phyloP scores from a whole-genome alignment of 495 filamentous ascomycete species.

The Aspergillus sparsus region DNA sequence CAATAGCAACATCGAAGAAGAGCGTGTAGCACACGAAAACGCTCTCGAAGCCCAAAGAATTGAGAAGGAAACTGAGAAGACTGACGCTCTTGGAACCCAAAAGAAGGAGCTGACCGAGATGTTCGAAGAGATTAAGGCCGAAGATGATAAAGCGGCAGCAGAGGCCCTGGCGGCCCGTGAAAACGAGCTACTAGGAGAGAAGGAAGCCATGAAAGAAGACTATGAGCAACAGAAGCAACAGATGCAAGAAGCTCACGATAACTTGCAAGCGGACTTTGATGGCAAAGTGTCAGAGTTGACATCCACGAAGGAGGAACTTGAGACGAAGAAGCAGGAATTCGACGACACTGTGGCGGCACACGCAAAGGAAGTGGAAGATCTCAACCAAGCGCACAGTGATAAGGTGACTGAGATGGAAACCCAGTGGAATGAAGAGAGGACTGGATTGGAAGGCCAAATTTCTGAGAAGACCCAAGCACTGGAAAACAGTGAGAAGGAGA shows the following conservation, averaged over 20 bases:
- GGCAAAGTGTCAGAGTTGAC: conserved; percentile 36
- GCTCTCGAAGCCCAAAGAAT: conserved; percentile 33
- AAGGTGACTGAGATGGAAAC: conserved; percentile 44
- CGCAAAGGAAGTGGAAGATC: conserved; percentile 34
- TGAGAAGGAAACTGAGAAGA: conserved; percentile 39
- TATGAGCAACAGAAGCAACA: conserved; percentile 48
- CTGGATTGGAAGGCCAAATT: conserved; percentile 38
- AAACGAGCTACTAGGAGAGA: conserved; percentile 39
- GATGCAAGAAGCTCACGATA: conserved; percentile 45
- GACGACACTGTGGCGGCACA: conserved; percentile 34
- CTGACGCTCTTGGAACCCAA: conserved; percentile 40
- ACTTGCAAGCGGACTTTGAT: conserved; percentile 40
- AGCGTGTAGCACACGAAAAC: conserved; percentile 38
- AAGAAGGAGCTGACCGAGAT: conserved; percentile 48
- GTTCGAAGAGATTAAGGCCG: conserved; percentile 51
- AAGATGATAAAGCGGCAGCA: conserved; percentile 46
- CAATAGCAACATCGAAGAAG: conserved; percentile 48
- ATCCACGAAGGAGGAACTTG: conserved; percentile 36
- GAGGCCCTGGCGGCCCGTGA: conserved; percentile 44
- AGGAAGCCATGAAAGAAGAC: conserved; percentile 40
- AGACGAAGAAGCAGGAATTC: conserved; percentile 33
- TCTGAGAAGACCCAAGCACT: conserved; percentile 43
- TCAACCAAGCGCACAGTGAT: conserved; percentile 34
- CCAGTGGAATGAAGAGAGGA: conserved; percentile 38
- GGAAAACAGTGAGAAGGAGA: conserved; percentile 45